Base-by-base conservation (phyloP, 2,329 filamentous ascomycete genomes). In the Chaetomium olivaceum region DNA sequence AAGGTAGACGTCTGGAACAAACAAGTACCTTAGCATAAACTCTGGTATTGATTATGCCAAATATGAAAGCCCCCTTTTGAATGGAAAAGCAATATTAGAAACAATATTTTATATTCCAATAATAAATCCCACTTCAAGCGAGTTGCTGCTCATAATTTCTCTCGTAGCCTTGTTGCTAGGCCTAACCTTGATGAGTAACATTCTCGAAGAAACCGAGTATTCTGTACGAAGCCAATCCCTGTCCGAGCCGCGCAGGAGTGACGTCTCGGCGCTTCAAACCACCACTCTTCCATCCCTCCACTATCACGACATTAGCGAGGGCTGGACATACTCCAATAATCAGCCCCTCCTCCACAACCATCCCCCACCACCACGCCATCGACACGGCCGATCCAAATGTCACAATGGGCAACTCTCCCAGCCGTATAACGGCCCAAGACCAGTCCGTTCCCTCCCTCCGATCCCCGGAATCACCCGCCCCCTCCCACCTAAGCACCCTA, bases 341-440 rank as follows among this genome's bases (percentile, higher is more conserved):
- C 39, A 46, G 59, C 59, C 62, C 50, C 46, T 58, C 25, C 14
- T 19, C 50, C 16, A 50, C 58, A 50, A 58, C 52, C 57, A 21
- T 52, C 8, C 57, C 12, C 29, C 58, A 58, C 27, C n/a, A 16
- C 16, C 39, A 43, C 39, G 39, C 39, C 3, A n/a, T 16, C 39
- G 16, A 7, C 16, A n/a, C 16, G 39, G 16, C 16, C 16, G 39
- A 43, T 14, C 46, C 68, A 48, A 55, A 71, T 70, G 68, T 51
- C 58, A 72, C 52, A 39, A 87, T 87, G 85, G 85, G 85, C 43
- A 84, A 82, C 72, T 83, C 78, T 69, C 73, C 80, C 61, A 87
- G 85, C 76, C 84, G 84, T 75, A 82, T 87, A 68, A 87, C 85
- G 66, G 83, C 82, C 73, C 93, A 97, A 81, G 94, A 98, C 81